Percentiles rank a stretch among this genome's conserved stretches.
These are phyloP conservation scores for Bipolaris victoriae DNA, from an alignment of 2,329 filamentous ascomycete genomes.

Conservation along the genomic window DNA sequence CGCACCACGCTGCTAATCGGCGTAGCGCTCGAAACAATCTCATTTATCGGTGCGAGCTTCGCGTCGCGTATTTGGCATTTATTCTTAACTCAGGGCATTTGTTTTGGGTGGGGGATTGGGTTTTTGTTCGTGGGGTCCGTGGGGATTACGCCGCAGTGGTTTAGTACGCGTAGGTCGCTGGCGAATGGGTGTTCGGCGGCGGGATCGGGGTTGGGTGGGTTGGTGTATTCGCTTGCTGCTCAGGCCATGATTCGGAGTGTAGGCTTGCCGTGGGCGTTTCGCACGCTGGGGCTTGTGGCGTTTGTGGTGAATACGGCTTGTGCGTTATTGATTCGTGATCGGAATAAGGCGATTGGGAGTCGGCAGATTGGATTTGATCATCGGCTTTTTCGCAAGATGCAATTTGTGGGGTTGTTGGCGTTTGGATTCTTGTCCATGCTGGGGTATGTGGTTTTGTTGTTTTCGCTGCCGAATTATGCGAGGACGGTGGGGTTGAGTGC, in stretches of 20 bases:
- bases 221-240: constrained; percentile 70
- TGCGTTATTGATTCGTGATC: constrained; percentile 69
- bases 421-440: constrained; percentile 77
- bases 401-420: constrained; percentile 68
- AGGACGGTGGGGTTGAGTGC: constrained; percentile 69
- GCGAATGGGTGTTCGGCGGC: constrained; percentile 71
- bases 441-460: constrained; percentile 77
- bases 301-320: constrained; percentile 69
- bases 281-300: constrained; percentile 68
- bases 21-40: constrained; percentile 66
- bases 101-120: constrained; percentile 80
- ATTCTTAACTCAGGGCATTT: constrained; percentile 74
- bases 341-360: constrained; percentile 74
- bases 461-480: constrained; percentile 76
- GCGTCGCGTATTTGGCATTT: constrained; percentile 74
- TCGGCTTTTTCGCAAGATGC: constrained; percentile 63
- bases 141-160: constrained; percentile 76
- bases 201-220: constrained; percentile 77
- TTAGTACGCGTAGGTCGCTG: constrained; percentile 69
- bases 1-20: constrained; percentile 69
- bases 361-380: constrained; percentile 67
- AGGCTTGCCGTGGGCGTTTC: constrained; percentile 70
- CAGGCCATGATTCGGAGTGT: constrained; percentile 71
- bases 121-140: constrained; percentile 74
- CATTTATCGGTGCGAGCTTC: constrained; percentile 74